phyloP scores from a whole-genome alignment of 2,329 filamentous ascomycete species.

The Sclerotinia borealis region DNA sequence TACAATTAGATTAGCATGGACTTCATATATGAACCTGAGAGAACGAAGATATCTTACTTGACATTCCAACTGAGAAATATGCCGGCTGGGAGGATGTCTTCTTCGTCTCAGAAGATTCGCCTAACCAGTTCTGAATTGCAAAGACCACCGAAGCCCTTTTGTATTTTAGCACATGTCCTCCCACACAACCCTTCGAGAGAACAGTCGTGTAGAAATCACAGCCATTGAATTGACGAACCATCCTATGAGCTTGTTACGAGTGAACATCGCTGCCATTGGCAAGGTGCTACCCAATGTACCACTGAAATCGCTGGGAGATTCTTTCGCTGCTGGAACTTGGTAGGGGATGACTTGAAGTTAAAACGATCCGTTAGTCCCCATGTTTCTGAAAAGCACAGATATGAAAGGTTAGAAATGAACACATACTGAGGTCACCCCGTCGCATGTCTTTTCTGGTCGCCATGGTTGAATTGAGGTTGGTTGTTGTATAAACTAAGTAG shows the following conservation, averaged over 20 bases:
- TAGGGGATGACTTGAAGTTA: conserved; percentile 74
- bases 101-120: conserved; percentile 62
- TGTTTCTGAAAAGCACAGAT: neutral
- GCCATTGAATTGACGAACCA: conserved; percentile 41
- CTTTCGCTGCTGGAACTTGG: conserved; percentile 64
- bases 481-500: neutral
- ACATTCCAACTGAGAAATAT: conserved; percentile 73
- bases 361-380: neutral
- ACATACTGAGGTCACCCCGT: conserved; percentile 63
- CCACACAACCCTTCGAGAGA: neutral
- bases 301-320: conserved; percentile 60
- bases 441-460: conserved; percentile 64
- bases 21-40: neutral
- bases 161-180: conserved; percentile 12
- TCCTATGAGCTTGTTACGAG: conserved; percentile 74
- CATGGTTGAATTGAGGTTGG: conserved; percentile 39
- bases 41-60: conserved; percentile 42
- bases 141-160: conserved; percentile 66
- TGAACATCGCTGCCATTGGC: conserved; percentile 95
- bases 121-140: conserved; percentile 69
- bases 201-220: neutral
- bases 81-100: conserved; percentile 62
- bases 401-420: neutral
- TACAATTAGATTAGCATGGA: neutral
- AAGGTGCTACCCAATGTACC: conserved; percentile 70